Evolutionary conservation across 495 filamentous ascomycete genomes (phyloP).

Genomic region (Neurospora tetrasperma): DNA sequence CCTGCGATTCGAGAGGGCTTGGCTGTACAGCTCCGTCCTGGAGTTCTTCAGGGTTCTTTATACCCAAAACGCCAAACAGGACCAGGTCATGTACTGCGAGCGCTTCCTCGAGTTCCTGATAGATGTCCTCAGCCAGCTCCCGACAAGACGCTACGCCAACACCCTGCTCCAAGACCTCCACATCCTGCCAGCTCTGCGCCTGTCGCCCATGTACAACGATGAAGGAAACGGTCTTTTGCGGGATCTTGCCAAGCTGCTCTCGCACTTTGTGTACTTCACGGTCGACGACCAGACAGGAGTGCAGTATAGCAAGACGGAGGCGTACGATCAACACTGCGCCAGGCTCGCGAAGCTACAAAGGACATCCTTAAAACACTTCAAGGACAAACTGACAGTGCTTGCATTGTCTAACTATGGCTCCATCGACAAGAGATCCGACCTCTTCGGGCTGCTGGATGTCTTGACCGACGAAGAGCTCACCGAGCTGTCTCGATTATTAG

Average conservation of each 20-base stretch:
- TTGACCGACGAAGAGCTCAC: constrained; percentile 65
- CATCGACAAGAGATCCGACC: constrained; percentile 66
- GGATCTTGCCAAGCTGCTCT: constrained; percentile 67
- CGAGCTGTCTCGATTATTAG: constrained; percentile 59
- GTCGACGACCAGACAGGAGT: constrained; percentile 85
- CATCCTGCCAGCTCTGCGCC: constrained; percentile 65
- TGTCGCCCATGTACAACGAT: constrained; percentile 68
- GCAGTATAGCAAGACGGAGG: constrained; percentile 58
- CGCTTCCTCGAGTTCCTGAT: constrained; percentile 83
- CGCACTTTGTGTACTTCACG: constrained; percentile 78
- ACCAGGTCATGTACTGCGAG: constrained; percentile 78
- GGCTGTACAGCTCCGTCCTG: constrained; percentile 79
- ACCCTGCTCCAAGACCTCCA: constrained; percentile 85
- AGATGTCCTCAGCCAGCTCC: constrained; percentile 86
- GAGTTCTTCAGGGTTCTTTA: constrained; percentile 74
- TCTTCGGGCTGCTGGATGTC: constrained; percentile 63
- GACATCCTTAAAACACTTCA: constrained; percentile 71
- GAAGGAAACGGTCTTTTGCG: constrained; percentile 69
- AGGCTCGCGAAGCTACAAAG: constrained; percentile 72
- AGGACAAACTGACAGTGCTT: constrained; percentile 80
- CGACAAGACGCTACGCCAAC: constrained; percentile 90
- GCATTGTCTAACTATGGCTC: constrained; percentile 88
- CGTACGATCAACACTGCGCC: constrained; percentile 70
- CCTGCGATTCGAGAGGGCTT: constrained; percentile 83
- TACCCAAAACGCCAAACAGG: constrained; percentile 35